Evolutionary conservation across 1,284 basidiomycete genomes (phyloP).

Genomic region (Cerioporus squamosus): DNA sequence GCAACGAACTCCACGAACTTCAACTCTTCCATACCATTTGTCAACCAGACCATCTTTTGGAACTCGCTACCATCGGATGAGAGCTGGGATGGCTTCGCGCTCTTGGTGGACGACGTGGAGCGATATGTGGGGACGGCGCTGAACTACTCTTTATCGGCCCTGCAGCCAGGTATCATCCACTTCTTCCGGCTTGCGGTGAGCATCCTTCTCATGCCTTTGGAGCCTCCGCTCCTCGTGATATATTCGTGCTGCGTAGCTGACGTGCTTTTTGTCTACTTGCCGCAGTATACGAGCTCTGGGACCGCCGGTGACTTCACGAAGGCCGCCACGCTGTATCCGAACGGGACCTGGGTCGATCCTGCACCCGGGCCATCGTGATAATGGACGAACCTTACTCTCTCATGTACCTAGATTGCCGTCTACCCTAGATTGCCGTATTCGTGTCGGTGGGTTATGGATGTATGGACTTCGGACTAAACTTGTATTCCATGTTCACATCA

Average conservation of each 20-base stretch:
- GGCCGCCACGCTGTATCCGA: slow-evolving; percentile 77
- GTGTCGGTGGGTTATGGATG: slow-evolving; percentile 5
- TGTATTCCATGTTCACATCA: slow-evolving; percentile 17
- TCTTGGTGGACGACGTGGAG: slow-evolving; percentile 87
- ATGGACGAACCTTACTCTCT: not conserved
- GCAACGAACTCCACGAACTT: slow-evolving; percentile 72
- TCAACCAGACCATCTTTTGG: slow-evolving; percentile 71
- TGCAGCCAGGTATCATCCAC: slow-evolving; percentile 70
- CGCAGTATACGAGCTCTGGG: slow-evolving; percentile 58
- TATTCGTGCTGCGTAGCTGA: slow-evolving; percentile 7
- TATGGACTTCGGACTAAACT: slow-evolving; percentile 14
- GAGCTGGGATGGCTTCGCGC: slow-evolving; percentile 78
- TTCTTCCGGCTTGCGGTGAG: slow-evolving; percentile 85
- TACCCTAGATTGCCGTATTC: no score
- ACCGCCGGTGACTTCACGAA: slow-evolving; percentile 81
- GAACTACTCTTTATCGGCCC: slow-evolving; percentile 67
- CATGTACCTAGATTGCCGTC: no score
- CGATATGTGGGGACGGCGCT: slow-evolving; percentile 69
- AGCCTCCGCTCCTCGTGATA: not conserved
- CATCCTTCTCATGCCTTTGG: slow-evolving; percentile 21
- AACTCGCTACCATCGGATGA: slow-evolving; percentile 48
- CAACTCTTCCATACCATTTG: slow-evolving; percentile 56
- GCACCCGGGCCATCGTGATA: slow-evolving; percentile 64
- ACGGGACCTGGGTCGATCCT: slow-evolving; percentile 83
- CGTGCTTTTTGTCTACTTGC: not conserved